These are phyloP conservation scores for Wickerhamomyces rabaulensis DNA, from an alignment of 805 yeast genomes.

Conservation along the genomic window DNA sequence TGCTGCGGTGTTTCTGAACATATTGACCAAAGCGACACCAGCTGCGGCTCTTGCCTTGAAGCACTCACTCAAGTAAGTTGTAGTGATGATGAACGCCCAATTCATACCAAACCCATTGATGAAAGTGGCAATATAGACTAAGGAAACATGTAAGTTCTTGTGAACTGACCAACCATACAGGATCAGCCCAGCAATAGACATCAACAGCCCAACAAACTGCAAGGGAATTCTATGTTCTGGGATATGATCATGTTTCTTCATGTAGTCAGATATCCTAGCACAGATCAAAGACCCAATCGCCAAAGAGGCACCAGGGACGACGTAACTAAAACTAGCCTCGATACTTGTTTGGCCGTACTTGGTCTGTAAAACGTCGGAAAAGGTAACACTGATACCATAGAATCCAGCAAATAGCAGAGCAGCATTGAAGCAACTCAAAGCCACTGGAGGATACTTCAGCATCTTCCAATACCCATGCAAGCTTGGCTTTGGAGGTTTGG, in stretches of 20 bases:
- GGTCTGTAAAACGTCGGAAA: conserved; percentile 34
- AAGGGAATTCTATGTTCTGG: conserved; percentile 44
- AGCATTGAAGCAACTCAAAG: conserved; percentile 40
- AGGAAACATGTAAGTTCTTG: conserved; percentile 30
- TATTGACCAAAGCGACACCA: conserved; percentile 47
- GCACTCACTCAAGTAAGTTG: conserved; percentile 49
- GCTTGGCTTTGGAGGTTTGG: conserved; percentile 43
- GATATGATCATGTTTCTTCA: conserved; percentile 28
- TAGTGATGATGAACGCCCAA: conserved; percentile 48
- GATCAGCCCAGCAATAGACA: conserved; percentile 39
- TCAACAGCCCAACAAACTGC: conserved; percentile 38
- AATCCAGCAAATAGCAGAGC: conserved; percentile 50
- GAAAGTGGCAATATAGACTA: conserved; percentile 39
- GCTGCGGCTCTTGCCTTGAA: conserved; percentile 46
- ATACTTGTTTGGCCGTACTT: conserved; percentile 33
- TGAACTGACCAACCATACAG: conserved; percentile 51
- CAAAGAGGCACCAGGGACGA: conserved; percentile 49
- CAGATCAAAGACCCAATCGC: conserved; percentile 43
- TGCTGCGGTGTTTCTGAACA: conserved; percentile 49
- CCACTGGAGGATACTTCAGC: conserved; percentile 37
- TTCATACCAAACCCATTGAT: conserved; percentile 49
- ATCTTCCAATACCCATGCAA: conserved; percentile 32
- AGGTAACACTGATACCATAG: conserved; percentile 48
- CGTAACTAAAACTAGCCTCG: conserved; percentile 39
- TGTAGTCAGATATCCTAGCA: conserved; percentile 42